Base-by-base conservation (phyloP, 75 land plant species). In the Picea glauca region DNA sequence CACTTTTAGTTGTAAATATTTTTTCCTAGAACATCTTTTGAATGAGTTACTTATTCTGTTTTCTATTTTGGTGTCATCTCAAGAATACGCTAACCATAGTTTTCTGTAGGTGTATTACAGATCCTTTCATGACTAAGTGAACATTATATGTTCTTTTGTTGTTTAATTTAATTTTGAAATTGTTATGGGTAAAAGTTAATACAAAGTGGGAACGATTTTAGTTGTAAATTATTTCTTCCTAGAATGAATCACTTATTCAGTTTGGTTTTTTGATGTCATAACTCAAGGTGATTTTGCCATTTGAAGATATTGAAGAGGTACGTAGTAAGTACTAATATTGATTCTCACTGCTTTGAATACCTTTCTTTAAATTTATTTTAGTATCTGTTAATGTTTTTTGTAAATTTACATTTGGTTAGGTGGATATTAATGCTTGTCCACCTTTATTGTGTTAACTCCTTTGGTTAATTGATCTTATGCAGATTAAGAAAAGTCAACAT, bases 401-500 rank as follows among this genome's bases (percentile, higher is more conserved):
- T 38, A 18, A 70, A 70, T 40, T 40, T 70, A 46, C 46, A 70
- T 59, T 18, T 58, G n/a, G 9, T 40, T 18, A 7, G 9, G 38
- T 8, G 18, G 1, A 3, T 33, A 3, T 80, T 38, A 31, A 62
- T 65, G 58, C 57, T 50, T 23, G 31, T 21, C 30, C 57, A 82
- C 67, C 20, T 31, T 74, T 67, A 62, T 30, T 67, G 63, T 30
- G 77, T 46, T 74, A 46, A 6, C 54, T n/a, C 26, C 57, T 54
- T 30, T 43, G 63, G 20, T 58, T 30, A 58, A n/a, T 75, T 54
- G 12, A 64, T 30, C 43, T 31, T 58, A 62, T 80, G 70, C 88
- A 97, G 99, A 98, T 98, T 76, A 90, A 90, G 66, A 90, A 91
- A 73, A 98, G 94, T 76, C 99, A 98, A 68, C 99, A 98, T 87